phyloP scores from a whole-genome alignment of 768 basidiomycete species.

The Dioszegia crocea region DNA sequence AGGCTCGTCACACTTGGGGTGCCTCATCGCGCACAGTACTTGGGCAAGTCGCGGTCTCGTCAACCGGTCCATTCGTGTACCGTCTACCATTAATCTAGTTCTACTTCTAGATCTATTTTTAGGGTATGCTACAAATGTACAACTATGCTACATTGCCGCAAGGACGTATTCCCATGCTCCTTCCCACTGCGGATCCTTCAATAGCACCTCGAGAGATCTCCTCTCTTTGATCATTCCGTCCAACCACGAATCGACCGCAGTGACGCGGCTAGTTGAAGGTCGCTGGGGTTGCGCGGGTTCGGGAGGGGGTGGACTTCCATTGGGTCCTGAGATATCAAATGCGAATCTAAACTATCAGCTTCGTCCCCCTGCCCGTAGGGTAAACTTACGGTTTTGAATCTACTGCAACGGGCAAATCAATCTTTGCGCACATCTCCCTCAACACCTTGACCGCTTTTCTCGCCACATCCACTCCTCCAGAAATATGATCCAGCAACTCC shows the following conservation, averaged over 20 bases:
- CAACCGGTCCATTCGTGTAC: too few relatives aligned
- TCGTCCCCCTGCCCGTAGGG: background rate
- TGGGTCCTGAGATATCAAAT: background rate
- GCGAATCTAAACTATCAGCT: background rate
- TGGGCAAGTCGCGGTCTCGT: too few relatives aligned
- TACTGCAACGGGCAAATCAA: conserved; percentile 9
- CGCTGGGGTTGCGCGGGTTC: background rate
- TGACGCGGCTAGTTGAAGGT: background rate
- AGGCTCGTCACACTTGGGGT: too few relatives aligned
- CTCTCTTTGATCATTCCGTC: conserved; percentile 19
- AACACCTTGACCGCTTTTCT: conserved; percentile 25
- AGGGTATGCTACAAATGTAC: too few relatives aligned
- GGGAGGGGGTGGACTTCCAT: background rate
- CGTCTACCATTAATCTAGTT: too few relatives aligned
- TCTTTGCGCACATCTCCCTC: conserved; percentile 26
- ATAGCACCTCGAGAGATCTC: conserved; percentile 24
- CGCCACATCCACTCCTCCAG: background rate
- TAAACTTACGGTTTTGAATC: background rate
- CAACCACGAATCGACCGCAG: conserved; percentile 15
- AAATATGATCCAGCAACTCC: conserved; percentile 37
- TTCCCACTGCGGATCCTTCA: conserved; percentile 36
- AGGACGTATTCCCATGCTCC: conserved; percentile 29
- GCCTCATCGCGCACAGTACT: too few relatives aligned
- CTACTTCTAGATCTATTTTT: too few relatives aligned
- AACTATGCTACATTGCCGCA: conserved; percentile 19